Base-by-base conservation (phyloP, 495 filamentous ascomycete species). In the Annulohypoxylon maeteangense region DNA sequence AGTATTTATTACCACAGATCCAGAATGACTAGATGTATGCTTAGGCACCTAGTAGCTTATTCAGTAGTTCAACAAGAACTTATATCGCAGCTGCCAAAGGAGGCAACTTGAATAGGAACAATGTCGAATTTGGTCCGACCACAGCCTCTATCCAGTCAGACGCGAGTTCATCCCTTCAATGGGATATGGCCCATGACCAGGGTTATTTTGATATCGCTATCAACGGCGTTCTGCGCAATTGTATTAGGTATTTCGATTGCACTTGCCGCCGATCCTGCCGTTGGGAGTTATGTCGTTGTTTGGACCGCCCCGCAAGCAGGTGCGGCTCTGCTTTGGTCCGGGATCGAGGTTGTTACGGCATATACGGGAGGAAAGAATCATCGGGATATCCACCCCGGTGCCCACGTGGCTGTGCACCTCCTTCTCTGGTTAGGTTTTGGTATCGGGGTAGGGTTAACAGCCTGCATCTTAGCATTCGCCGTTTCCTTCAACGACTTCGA, bases 181-280 rank as follows among this genome's bases (percentile, higher is more conserved):
- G 42, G 36, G 14, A 8, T 40, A 7, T 72, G 64, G 68, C 10
- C 54, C 11, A 2, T 38, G 7, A 18, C 47, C 40, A 72, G 65
- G 56, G 32, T 58, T 31, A 34, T 47, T 29, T 38, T 75, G 8
- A 67, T 27, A 1, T 58, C 57, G 14, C 1, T 78, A 6, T 81
- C 79, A 16, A 38, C 78, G 18, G 16, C 62, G 10, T 62, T 47
- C 40, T 77, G 65, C 22, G 68, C 51, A 1, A 48, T 75, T 22
- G 73, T 81, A 1, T 29, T 82, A 1, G 80, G 71, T 6, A 65
- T 72, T 27, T 65, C 72, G 1, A 68, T 72, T 14, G 48, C 36
- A 0, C 68, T 75, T 20, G 55, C 68, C 20, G 60, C 59, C 50
- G 44, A 68, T 36, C 68, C 65, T 0, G 51, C 42, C 20, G 11